These are phyloP conservation scores for Cladophialophora yegresii DNA, from an alignment of 2,329 filamentous ascomycete species.

Conservation along the genomic window DNA sequence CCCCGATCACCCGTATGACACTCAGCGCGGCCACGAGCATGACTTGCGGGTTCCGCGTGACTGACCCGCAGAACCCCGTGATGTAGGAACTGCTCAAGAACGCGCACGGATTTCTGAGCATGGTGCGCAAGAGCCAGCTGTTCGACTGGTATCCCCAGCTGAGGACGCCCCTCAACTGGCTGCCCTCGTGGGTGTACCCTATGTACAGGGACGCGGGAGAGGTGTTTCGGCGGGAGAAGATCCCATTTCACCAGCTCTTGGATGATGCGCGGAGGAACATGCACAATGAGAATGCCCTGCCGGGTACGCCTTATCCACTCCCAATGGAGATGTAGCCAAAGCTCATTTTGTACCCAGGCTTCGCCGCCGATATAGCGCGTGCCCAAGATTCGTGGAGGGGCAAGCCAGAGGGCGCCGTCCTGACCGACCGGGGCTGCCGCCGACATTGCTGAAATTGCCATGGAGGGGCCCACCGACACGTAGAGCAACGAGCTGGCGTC, in stretches of 20 bases:
- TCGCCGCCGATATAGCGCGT: slow-evolving; percentile 21
- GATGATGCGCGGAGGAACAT: neutral
- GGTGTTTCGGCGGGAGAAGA: slow-evolving; percentile 19
- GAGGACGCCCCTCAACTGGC: slow-evolving; percentile 16
- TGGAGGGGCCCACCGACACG: slow-evolving; percentile 51
- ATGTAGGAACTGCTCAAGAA: slow-evolving; percentile 23
- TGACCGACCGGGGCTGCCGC: slow-evolving; percentile 28
- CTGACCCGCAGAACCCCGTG: slow-evolving; percentile 22
- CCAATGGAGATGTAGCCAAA: neutral
- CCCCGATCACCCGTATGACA: slow-evolving; percentile 45
- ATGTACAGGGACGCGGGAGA: slow-evolving; percentile 18
- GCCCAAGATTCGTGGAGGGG: slow-evolving; percentile 26
- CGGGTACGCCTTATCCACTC: neutral
- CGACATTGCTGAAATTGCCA: slow-evolving; percentile 43
- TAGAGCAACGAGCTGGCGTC: slow-evolving; percentile 52
- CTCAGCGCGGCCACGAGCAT: slow-evolving; percentile 16
- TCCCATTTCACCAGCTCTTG: slow-evolving; percentile 17
- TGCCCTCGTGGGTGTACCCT: slow-evolving; percentile 18
- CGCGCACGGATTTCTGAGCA: slow-evolving; percentile 18
- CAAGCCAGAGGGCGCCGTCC: slow-evolving; percentile 26
- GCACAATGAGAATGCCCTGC: neutral
- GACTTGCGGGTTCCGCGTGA: slow-evolving; percentile 37
- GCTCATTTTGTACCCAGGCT: slow-evolving; percentile 1
- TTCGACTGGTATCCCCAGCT: slow-evolving; percentile 23
- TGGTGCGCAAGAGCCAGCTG: slow-evolving; percentile 14